A percentile compares a stretch with the other conserved stretches of the same genome.
Conservation (phyloP, 2,329 filamentous ascomycete species). For the Paraconiothyrium sp. region DNA sequence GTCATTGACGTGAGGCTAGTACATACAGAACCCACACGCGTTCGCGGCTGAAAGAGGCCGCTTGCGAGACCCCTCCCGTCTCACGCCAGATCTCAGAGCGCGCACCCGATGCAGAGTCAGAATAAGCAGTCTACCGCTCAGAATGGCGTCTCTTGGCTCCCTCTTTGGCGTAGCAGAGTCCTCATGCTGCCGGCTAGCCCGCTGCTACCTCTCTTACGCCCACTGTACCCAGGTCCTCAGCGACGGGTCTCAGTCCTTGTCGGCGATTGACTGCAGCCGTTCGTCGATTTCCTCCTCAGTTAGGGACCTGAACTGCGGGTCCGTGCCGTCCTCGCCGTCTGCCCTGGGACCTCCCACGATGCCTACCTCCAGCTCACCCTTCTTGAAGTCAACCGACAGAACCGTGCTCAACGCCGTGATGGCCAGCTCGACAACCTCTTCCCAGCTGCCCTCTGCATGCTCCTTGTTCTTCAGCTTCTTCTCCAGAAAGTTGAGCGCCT, state of each 20-base stretch:
- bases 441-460: conserved; percentile 88
- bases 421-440: conserved; percentile 96
- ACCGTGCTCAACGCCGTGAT: conserved; percentile 96
- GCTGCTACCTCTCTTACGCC: conserved; percentile 33
- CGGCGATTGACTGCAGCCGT: conserved; percentile 94
- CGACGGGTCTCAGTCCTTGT: conserved; percentile 81
- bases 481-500: conserved; percentile 97
- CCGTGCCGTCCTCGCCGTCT: conserved; percentile 84
- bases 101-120: conserved; percentile 33
- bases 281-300: conserved; percentile 99
- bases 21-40: conserved; percentile 43
- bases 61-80: conserved; percentile 23
- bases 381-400: conserved; percentile 99
- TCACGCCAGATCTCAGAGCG: conserved; percentile 40
- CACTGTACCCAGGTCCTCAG: conserved; percentile 33
- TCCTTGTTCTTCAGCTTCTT: conserved; percentile 99
- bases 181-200: conserved; percentile 37
- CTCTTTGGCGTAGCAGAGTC: conserved; percentile 41
- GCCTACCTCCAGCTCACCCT: conserved; percentile 97
- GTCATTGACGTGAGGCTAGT: conserved; percentile 43
- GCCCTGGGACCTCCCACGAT: conserved; percentile 88
- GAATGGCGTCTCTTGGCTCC: conserved; percentile 40
- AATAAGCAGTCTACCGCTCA: conserved; percentile 42
- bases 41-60: conserved; percentile 42
- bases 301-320: conserved; percentile 82